phyloP scores from a whole-genome alignment of 1,284 basidiomycete genomes.

The Schizophyllum commune region DNA sequence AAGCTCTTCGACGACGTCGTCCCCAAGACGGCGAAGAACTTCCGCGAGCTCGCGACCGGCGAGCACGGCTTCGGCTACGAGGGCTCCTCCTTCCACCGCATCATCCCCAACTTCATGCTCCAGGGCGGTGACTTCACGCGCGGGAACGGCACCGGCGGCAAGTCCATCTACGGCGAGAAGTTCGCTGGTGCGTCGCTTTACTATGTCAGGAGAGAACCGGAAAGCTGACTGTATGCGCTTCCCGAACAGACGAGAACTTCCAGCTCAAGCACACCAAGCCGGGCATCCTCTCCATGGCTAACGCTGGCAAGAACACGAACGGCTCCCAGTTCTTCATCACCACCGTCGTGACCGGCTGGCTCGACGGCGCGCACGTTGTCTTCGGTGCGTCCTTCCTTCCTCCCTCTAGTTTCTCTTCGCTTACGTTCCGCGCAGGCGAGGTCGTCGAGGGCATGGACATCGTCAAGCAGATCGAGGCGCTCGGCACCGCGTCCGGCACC shows the following conservation, averaged over 20 bases:
- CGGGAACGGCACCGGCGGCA: conserved; percentile 80
- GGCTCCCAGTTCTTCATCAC: conserved; percentile 89
- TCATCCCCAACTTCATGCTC: conserved; percentile 81
- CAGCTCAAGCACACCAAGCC: conserved; percentile 68
- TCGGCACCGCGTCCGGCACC: conserved; percentile 48
- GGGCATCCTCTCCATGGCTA: conserved; percentile 90
- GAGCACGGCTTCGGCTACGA: conserved; percentile 56
- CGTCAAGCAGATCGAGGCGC: conserved; percentile 67
- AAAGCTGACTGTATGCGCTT: conserved; percentile 1
- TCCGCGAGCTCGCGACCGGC: conserved; percentile 71
- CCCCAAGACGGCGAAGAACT: conserved; percentile 77
- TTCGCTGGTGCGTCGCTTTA: conserved; percentile 47
- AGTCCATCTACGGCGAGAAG: conserved; percentile 85
- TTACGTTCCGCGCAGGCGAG: conserved; percentile 26
- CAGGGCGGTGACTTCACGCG: conserved; percentile 76
- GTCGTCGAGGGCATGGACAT: conserved; percentile 74
- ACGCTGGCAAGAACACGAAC: conserved; percentile 66
- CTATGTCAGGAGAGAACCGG: background rate
- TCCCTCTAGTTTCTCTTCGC: background rate
- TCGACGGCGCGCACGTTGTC: conserved; percentile 76
- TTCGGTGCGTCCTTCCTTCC: conserved; percentile 46
- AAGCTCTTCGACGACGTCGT: conserved; percentile 62
- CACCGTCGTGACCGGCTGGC: conserved; percentile 60
- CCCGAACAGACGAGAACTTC: conserved; percentile 77
- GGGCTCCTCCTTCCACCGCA: conserved; percentile 75